These are phyloP conservation scores for Hsuehochloa calcarea DNA, from an alignment of 176 grass and related monocot species.

Conservation along the genomic window DNA sequence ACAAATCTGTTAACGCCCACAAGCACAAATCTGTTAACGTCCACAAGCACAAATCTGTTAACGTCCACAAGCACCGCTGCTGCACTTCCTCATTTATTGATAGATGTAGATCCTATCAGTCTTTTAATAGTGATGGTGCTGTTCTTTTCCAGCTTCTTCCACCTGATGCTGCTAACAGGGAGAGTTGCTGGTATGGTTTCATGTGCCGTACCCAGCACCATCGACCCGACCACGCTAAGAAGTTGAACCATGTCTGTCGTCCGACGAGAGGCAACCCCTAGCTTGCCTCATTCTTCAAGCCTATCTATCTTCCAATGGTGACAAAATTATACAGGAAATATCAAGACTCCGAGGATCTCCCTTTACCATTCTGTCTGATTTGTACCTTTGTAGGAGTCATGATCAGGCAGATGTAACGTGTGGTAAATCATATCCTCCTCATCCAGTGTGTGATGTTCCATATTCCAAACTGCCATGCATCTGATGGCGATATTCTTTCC, in stretches of 20 bases:
- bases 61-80: not conserved
- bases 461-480: not conserved
- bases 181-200: conserved; percentile 88
- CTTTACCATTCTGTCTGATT: not conserved
- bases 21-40: not conserved
- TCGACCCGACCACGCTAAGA: conserved; percentile 69
- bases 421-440: not conserved
- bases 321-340: conserved; percentile 10
- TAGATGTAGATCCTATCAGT: not conserved
- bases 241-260: conserved; percentile 87
- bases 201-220: conserved; percentile 82
- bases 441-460: not conserved
- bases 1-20: conserved; percentile 6
- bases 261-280: conserved; percentile 68
- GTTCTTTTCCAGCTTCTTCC: conserved; percentile 62
- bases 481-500: not conserved
- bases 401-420: not conserved
- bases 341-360: not conserved
- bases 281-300: not conserved
- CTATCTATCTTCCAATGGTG: not conserved
- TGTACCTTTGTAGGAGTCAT: not conserved
- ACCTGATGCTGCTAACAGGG: conserved; percentile 60
- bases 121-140: not conserved
- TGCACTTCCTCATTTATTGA: conserved; percentile 10
- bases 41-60: not conserved